A percentile compares a stretch with the other conserved stretches of the same genome.
phyloP scores from a whole-genome alignment of 768 basidiomycete genomes.

The Suillus paluster region DNA sequence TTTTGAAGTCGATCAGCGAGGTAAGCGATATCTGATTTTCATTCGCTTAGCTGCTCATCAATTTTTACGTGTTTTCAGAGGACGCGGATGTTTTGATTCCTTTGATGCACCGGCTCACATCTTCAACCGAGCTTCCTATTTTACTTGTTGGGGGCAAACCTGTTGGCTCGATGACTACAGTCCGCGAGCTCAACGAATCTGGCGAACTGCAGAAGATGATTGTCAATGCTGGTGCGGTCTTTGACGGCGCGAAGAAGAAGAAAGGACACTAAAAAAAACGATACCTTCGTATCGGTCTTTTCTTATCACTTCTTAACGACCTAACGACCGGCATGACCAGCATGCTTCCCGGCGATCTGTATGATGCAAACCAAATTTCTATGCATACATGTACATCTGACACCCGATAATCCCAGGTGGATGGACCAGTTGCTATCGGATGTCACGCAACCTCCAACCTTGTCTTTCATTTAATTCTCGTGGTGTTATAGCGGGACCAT shows the following conservation, averaged over 20 bases:
- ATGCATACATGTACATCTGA: constrained; percentile 3
- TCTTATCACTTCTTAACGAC: constrained; percentile 2
- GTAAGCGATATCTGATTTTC: constrained; percentile 19
- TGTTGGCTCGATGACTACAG: constrained; percentile 54
- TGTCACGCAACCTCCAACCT: not conserved
- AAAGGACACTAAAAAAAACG: not conserved
- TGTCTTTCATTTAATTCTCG: not conserved
- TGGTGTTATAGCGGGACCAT: constrained; percentile 1
- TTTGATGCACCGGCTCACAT: constrained; percentile 65
- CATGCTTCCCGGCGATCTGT: not conserved
- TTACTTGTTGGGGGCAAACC: constrained; percentile 69
- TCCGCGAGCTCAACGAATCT: constrained; percentile 51
- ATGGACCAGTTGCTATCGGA: not conserved
- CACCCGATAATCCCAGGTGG: constrained; percentile 2
- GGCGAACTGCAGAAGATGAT: constrained; percentile 58
- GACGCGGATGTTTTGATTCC: constrained; percentile 68
- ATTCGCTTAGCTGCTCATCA: not conserved
- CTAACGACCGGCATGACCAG: constrained; percentile 4
- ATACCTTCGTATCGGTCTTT: not conserved
- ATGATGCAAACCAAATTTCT: not conserved
- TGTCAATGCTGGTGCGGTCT: constrained; percentile 58
- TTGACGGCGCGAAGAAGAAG: constrained; percentile 59
- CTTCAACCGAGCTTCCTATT: constrained; percentile 58
- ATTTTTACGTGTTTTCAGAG: constrained; percentile 34
- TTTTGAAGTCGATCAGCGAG: constrained; percentile 72